A percentile compares a stretch with the other conserved stretches of the same genome.
Conservation (phyloP, 805 yeast species). For the Cyberlindnera japonica region DNA sequence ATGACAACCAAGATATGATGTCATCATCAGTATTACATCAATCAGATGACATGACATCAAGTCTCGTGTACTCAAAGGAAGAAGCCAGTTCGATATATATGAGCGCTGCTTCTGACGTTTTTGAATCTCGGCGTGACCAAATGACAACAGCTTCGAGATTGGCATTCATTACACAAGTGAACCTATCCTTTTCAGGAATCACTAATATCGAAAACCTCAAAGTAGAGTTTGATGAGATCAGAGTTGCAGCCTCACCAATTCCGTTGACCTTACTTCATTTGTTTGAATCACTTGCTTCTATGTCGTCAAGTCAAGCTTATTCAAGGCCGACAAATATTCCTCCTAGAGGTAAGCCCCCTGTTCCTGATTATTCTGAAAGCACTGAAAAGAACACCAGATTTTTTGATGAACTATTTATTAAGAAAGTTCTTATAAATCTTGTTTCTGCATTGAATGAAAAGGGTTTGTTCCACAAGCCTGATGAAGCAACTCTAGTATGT, state of each 20-base stretch:
- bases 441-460: constrained; percentile 40
- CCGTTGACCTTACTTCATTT: constrained; percentile 25
- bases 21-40: constrained; percentile 26
- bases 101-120: constrained; percentile 69
- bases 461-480: constrained; percentile 41
- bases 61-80: constrained; percentile 63
- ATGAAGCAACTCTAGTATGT: constrained; percentile 29
- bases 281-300: constrained; percentile 24
- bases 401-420: constrained; percentile 39
- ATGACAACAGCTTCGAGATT: constrained; percentile 17
- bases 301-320: constrained; percentile 10
- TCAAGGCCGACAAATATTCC: constrained; percentile 12
- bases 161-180: constrained; percentile 32
- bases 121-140: constrained; percentile 23
- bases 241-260: constrained; percentile 38
- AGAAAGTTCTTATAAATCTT: constrained; percentile 38
- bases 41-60: constrained; percentile 38
- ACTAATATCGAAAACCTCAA: constrained; percentile 30
- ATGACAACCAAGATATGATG: constrained; percentile 30
- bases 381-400: constrained; percentile 12
- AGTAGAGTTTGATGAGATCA: constrained; percentile 35
- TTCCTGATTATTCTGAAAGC: too few species aligned
- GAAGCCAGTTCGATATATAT: constrained; percentile 71
- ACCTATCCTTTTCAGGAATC: constrained; percentile 47
- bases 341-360: constrained; percentile 5